phyloP scores from a whole-genome alignment of 2,329 filamentous ascomycete genomes.

The Zasmidium angulare region DNA sequence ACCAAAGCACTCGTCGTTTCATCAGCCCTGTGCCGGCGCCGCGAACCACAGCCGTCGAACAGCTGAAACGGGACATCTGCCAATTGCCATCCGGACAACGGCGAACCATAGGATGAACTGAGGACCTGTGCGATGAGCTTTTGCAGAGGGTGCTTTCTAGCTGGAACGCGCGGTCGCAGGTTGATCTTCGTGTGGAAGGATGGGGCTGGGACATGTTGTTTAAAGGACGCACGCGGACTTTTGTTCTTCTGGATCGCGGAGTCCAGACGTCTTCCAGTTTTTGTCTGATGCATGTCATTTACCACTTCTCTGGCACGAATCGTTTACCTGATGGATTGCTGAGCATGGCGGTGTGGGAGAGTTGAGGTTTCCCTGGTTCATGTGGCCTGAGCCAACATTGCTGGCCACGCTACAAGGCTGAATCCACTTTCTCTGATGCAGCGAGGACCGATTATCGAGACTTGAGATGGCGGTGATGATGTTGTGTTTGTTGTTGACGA shows the following conservation, averaged over 20 bases:
- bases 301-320: neutral
- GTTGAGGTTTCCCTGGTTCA: too few relatives aligned
- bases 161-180: neutral
- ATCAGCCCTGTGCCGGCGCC: neutral
- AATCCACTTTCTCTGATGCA: too few relatives aligned
- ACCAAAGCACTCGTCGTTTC: neutral
- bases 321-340: neutral
- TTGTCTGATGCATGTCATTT: neutral
- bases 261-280: neutral
- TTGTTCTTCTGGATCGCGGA: too few relatives aligned
- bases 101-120: neutral
- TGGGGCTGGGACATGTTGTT: neutral
- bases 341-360: neutral
- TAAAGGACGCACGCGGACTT: neutral
- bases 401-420: too few relatives aligned
- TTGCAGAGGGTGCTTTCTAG: neutral
- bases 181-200: neutral
- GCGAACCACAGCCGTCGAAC: neutral
- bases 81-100: neutral
- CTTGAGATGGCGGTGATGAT: too few relatives aligned
- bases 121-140: neutral
- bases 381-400: too few relatives aligned
- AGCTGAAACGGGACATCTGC: neutral
- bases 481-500: too few relatives aligned
- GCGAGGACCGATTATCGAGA: too few relatives aligned